Evolutionary conservation across 306 rosid genomes (phyloP).

Genomic region (Acacia crassicarpa): DNA sequence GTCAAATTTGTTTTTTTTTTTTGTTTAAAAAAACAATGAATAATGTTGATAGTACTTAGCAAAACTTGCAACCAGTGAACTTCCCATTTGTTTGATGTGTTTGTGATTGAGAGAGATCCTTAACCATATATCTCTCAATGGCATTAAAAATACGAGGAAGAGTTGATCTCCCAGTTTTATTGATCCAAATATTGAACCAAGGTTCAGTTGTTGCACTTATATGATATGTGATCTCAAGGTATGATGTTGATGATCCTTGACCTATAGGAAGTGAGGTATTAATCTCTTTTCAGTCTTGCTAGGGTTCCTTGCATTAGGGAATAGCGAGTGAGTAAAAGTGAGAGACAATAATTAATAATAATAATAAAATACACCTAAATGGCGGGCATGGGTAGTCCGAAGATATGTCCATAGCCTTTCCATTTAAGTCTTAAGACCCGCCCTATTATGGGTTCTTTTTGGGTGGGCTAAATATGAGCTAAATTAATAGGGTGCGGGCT

Average conservation of each 20-base stretch:
- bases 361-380: too few species aligned
- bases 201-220: not conserved
- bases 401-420: too few species aligned
- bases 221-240: conserved; percentile 2
- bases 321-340: too few species aligned
- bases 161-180: conserved; percentile 36
- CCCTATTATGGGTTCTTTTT: too few species aligned
- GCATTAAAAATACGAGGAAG: conserved; percentile 45
- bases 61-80: not conserved
- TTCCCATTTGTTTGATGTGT: conserved; percentile 40
- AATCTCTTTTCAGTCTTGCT: conserved; percentile 24
- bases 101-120: conserved; percentile 32
- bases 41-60: not conserved
- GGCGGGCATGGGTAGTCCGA: too few species aligned
- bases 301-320: too few species aligned
- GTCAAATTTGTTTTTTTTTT: too few species aligned
- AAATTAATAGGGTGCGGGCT: too few species aligned
- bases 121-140: conserved; percentile 31
- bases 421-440: too few species aligned
- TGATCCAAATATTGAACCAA: conserved; percentile 31
- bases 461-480: too few species aligned
- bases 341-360: too few species aligned
- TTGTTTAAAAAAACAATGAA: not conserved
- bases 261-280: conserved; percentile 27
- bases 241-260: conserved; percentile 22